A percentile compares a stretch with the other conserved stretches of the same genome.
phyloP scores from a whole-genome alignment of 345 rosid genomes.

The Euphorbia peplus region DNA sequence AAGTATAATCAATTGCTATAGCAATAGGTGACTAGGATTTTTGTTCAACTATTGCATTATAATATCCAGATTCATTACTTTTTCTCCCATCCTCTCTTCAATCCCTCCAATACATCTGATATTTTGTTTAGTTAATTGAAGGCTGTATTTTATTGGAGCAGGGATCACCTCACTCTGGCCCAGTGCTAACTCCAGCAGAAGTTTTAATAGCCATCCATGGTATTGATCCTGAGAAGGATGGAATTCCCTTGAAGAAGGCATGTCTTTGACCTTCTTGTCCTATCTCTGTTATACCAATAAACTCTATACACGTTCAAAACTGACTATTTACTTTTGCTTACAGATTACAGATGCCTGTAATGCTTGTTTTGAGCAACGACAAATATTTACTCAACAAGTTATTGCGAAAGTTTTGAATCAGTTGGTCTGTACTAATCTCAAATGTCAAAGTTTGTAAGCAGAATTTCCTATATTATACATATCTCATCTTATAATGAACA shows the following conservation, averaged over 20 bases:
- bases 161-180: conserved; percentile 74
- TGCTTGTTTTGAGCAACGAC: conserved; percentile 83
- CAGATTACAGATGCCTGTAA: conserved; percentile 97
- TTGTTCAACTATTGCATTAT: neutral
- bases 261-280: conserved; percentile 12
- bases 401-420: conserved; percentile 95
- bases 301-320: conserved; percentile 14
- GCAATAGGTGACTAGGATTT: neutral
- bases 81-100: neutral
- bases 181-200: conserved; percentile 75
- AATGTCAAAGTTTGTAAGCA: neutral
- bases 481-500: conserved; percentile 18
- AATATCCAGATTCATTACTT: neutral
- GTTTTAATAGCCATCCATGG: conserved; percentile 85
- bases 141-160: conserved; percentile 20
- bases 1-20: neutral
- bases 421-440: conserved; percentile 53
- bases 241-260: conserved; percentile 92
- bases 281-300: conserved; percentile 14
- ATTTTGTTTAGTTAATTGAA: conserved; percentile 5
- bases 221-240: conserved; percentile 84
- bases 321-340: conserved; percentile 21
- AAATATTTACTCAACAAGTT: conserved; percentile 89
- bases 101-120: neutral
- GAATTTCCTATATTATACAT: conserved; percentile 2